A percentile compares a stretch with the other conserved stretches of the same genome.
Evolutionary conservation across 495 filamentous ascomycete genomes (phyloP).

Genomic region (Neurospora tetrasperma): DNA sequence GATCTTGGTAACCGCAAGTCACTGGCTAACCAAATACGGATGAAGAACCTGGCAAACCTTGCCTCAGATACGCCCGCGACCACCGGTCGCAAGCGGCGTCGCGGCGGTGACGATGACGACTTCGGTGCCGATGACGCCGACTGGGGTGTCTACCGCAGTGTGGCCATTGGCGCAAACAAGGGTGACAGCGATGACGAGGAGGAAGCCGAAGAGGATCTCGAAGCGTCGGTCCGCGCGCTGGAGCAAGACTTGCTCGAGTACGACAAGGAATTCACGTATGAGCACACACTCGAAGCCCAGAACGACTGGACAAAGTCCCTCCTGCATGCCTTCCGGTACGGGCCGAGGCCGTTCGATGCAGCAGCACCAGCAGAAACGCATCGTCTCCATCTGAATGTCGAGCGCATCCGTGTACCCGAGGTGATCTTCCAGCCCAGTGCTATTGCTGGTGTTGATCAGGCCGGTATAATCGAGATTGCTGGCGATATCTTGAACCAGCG

Average conservation of each 20-base stretch:
- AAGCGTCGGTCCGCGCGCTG: slow-evolving; percentile 54
- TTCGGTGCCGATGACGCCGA: slow-evolving; percentile 97
- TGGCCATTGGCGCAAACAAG: slow-evolving; percentile 59
- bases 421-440: slow-evolving; percentile 84
- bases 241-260: slow-evolving; percentile 78
- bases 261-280: slow-evolving; percentile 79
- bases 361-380: slow-evolving; percentile 71
- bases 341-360: slow-evolving; percentile 74
- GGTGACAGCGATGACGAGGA: slow-evolving; percentile 59
- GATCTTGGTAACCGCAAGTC: slow-evolving; percentile 95
- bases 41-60: slow-evolving; percentile 96
- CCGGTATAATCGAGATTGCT: slow-evolving; percentile 82
- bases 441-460: slow-evolving; percentile 92
- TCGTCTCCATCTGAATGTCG: slow-evolving; percentile 91
- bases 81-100: slow-evolving; percentile 63
- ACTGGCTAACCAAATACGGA: slow-evolving; percentile 86
- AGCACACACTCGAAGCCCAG: slow-evolving; percentile 83
- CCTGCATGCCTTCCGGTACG: slow-evolving; percentile 79
- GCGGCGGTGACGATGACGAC: slow-evolving; percentile 71
- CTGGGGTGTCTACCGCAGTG: slow-evolving; percentile 90
- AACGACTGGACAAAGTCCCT: slow-evolving; percentile 88
- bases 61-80: slow-evolving; percentile 72
- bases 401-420: slow-evolving; percentile 92
- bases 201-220: slow-evolving; percentile 85
- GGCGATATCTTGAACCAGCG: slow-evolving; percentile 76